phyloP scores from a whole-genome alignment of 257 asterid species.

The Lithospermum erythrorhizon region DNA sequence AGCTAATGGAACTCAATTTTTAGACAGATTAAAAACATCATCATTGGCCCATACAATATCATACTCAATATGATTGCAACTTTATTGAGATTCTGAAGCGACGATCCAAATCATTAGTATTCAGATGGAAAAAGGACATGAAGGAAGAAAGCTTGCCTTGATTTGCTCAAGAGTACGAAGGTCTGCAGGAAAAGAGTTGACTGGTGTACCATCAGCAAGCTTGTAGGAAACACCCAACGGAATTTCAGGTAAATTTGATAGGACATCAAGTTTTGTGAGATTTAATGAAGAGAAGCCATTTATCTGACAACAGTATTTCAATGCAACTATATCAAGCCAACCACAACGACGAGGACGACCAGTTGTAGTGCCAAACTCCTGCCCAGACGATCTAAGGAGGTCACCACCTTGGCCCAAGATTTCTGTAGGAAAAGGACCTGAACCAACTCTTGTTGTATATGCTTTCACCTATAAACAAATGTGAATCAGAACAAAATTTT shows the following conservation, averaged over 20 bases:
- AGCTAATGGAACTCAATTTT: neutral
- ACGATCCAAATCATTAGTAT: neutral
- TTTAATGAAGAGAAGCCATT: conserved; percentile 90
- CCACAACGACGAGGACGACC: conserved; percentile 99
- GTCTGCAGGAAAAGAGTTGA: conserved; percentile 74
- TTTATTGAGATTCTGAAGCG: neutral
- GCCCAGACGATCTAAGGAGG: conserved; percentile 77
- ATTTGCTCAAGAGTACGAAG: conserved; percentile 60
- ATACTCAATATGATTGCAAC: neutral
- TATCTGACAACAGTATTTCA: conserved; percentile 68
- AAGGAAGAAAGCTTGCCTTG: conserved; percentile 33
- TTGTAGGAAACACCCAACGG: conserved; percentile 71
- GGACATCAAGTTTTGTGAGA: conserved; percentile 90
- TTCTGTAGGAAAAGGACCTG: conserved; percentile 98
- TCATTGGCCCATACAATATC: neutral
- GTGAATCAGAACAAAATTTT: neutral
- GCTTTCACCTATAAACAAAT: conserved; percentile 71
- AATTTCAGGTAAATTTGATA: conserved; percentile 71
- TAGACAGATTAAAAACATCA: neutral
- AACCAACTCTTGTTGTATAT: conserved; percentile 92
- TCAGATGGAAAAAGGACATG: neutral
- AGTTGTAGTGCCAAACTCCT: conserved; percentile 95
- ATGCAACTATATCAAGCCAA: conserved; percentile 93
- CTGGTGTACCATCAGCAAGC: conserved; percentile 42
- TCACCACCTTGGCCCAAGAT: conserved; percentile 72